Percentiles rank a stretch among this genome's conserved stretches.
phyloP scores from a whole-genome alignment of 2,329 filamentous ascomycete genomes.

The Coniochaeta ligniaria region DNA sequence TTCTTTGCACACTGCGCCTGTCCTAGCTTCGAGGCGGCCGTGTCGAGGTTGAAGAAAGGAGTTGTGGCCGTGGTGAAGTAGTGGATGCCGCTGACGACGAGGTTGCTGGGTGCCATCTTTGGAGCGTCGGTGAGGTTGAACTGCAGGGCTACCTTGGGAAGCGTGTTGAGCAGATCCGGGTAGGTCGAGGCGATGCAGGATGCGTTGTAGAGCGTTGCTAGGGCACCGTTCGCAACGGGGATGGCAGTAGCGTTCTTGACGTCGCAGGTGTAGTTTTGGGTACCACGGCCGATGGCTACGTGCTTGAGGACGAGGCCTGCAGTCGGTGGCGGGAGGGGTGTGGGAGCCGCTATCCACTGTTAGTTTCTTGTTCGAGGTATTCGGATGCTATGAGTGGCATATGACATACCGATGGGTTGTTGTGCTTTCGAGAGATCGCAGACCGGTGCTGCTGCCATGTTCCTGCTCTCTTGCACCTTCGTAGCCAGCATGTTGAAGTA shows the following conservation, averaged over 20 bases:
- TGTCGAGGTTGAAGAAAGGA: slow-evolving; percentile 75
- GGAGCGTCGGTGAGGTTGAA: slow-evolving; percentile 45
- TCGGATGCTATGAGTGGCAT: not conserved
- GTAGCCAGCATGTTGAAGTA: slow-evolving; percentile 55
- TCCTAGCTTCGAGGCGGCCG: slow-evolving; percentile 44
- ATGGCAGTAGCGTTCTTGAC: slow-evolving; percentile 48
- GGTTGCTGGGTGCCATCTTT: slow-evolving; percentile 47
- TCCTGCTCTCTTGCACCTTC: slow-evolving; percentile 43
- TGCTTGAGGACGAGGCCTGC: slow-evolving; percentile 60
- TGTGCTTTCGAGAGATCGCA: slow-evolving; percentile 49
- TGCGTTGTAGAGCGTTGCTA: slow-evolving; percentile 82
- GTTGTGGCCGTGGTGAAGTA: slow-evolving; percentile 67
- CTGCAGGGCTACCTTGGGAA: slow-evolving; percentile 62
- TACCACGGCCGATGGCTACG: slow-evolving; percentile 80
- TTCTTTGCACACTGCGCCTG: slow-evolving; percentile 57
- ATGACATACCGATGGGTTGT: slow-evolving; percentile 40
- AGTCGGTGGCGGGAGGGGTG: slow-evolving; percentile 51
- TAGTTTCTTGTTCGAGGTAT: slow-evolving; percentile 4
- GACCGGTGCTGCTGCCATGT: slow-evolving; percentile 30
- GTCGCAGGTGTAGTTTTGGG: slow-evolving; percentile 89
- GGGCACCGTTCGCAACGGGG: slow-evolving; percentile 63
- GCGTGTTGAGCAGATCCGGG: slow-evolving; percentile 55
- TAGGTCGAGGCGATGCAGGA: slow-evolving; percentile 69
- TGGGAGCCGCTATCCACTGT: slow-evolving; percentile 36
- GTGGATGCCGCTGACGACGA: slow-evolving; percentile 67